Base-by-base conservation (phyloP, 345 rosid genomes). In the Ceriops zippeliana region DNA sequence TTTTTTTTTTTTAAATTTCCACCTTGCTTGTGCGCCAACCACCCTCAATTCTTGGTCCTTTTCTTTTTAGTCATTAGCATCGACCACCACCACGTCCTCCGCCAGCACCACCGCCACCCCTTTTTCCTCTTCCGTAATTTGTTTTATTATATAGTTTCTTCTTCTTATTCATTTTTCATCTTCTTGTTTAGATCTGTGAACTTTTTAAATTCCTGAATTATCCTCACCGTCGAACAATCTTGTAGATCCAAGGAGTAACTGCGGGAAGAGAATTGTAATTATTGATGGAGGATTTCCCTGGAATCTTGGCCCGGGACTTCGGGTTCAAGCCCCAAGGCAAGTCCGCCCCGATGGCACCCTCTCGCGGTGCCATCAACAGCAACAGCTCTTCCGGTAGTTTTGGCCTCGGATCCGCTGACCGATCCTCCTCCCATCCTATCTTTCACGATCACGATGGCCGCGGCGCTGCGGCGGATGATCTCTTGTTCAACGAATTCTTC, bases 261-360 rank as follows among this genome's bases (percentile, higher is more conserved):
- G 35, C 5, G 19, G 5, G 52, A 32, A 27, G 17, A 21, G 47
- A 26, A 38, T 26, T 11, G 35, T 13, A 30, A 49, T 20, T n/a
- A 13, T 38, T 69, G 28, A 87, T 89, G 96, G 96, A 89, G 59
- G 96, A 89, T 69, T 87, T 89, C 57, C 84, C 88, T 20, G 87
- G 86, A 13, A 49, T 87, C 17, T 70, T 87, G 37, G 78, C 85
- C 20, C 81, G 85, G 26, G 96, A 89, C 78, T 84, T 82, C 65
- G 90, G 90, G 52, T 78, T 78, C 78, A 87, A 84, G 52, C 96
- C 90, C 47, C 96, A 87, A 28, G 96, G 92, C 11, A 89, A 87
- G 71, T 79, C 90, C 20, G 90, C 89, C 21, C 92, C 92, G 42
- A 90, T 90, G 96, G 86, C 89, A 0, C 75, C 90, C 47, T 80